Evolutionary conservation across 2,329 filamentous ascomycete species (phyloP).

Genomic region (Penicillium polonicum): DNA sequence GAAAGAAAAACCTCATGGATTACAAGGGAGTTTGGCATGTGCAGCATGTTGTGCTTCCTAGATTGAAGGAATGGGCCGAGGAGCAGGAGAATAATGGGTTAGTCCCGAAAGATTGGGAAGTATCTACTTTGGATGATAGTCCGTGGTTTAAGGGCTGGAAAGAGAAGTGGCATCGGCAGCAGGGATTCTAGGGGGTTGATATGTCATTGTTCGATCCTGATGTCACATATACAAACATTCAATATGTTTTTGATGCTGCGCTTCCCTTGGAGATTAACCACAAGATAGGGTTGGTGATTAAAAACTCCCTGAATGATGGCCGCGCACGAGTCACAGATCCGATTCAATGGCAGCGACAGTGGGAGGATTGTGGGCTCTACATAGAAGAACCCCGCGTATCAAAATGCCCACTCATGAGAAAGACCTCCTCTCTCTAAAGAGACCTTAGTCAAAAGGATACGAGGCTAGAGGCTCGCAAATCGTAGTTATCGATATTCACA

Average conservation of each 20-base stretch:
- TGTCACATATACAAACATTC: no score
- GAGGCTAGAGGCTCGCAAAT: neutral
- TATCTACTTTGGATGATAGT: conserved; percentile 68
- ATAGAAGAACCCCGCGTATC: no score
- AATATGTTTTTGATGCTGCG: no score
- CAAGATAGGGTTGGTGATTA: no score
- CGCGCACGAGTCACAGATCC: no score
- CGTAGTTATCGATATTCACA: neutral
- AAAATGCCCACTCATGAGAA: no score
- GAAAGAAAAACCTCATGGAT: conserved; percentile 68
- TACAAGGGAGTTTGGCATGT: conserved; percentile 84
- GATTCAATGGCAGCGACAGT: no score
- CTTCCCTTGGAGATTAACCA: no score
- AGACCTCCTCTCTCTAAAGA: no score
- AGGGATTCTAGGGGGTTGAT: conserved; percentile 54
- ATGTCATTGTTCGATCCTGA: neutral
- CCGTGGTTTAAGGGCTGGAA: conserved; percentile 77
- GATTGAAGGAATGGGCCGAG: conserved; percentile 60
- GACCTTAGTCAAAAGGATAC: no score
- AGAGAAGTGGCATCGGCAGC: conserved; percentile 67
- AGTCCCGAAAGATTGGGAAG: conserved; percentile 63
- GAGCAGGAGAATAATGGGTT: conserved; percentile 66
- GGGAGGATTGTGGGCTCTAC: no score
- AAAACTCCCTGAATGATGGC: no score
- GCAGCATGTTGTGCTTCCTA: conserved; percentile 68